Conservation (phyloP, 352 stramenopile genomes). For the Phytophthora crassamura region DNA sequence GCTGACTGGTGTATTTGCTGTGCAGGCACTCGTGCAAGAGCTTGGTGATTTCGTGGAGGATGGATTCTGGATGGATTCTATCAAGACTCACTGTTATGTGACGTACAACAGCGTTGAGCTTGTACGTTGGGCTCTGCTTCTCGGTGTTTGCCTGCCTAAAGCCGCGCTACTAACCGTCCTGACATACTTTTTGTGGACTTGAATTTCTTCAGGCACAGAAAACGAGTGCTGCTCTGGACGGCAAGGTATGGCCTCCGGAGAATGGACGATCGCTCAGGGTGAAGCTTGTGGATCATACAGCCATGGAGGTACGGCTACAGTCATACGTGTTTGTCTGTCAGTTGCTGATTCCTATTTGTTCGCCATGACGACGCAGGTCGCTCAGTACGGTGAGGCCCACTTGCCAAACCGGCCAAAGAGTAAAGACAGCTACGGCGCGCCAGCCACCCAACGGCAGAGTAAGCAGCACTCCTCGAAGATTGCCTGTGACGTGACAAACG, state of each 20-base stretch:
- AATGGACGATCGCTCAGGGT: slow-evolving; percentile 57
- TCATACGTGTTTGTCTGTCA: background rate
- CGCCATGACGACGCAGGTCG: slow-evolving; percentile 21
- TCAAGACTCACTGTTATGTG: slow-evolving; percentile 90
- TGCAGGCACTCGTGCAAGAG: slow-evolving; percentile 64
- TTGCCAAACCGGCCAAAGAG: slow-evolving; percentile 29
- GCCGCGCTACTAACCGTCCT: too few species aligned
- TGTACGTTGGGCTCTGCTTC: slow-evolving; percentile 34
- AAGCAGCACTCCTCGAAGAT: background rate
- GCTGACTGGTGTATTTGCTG: slow-evolving; percentile 3
- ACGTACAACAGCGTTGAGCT: slow-evolving; percentile 63
- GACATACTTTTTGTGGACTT: background rate
- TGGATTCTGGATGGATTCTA: slow-evolving; percentile 89
- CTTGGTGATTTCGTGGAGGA: slow-evolving; percentile 62
- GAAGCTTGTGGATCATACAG: slow-evolving; percentile 45
- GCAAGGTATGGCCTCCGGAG: slow-evolving; percentile 69
- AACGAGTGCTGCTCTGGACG: slow-evolving; percentile 55
- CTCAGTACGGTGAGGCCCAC: slow-evolving; percentile 34
- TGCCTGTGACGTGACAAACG: background rate
- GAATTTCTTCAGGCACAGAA: slow-evolving; percentile 45
- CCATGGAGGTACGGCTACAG: slow-evolving; percentile 48
- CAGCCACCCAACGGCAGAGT: slow-evolving; percentile 31
- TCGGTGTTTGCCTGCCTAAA: background rate
- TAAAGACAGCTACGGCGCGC: slow-evolving; percentile 27
- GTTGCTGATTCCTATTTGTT: slow-evolving; percentile 1